Conservation (phyloP, 2,329 filamentous ascomycete genomes). For the Pezicula radicicola region DNA sequence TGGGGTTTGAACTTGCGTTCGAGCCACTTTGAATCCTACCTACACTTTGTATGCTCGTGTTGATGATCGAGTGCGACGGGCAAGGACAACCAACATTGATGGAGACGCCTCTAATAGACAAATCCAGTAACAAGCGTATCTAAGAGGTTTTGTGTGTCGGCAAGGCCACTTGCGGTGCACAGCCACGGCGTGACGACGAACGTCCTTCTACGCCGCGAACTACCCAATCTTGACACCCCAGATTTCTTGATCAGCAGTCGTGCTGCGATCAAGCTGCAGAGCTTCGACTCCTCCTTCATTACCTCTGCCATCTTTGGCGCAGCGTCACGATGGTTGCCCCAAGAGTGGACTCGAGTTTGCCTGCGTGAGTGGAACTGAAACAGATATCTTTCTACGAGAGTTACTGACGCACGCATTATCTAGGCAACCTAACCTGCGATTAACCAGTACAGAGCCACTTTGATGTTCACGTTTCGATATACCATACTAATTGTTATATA, state of each 20-base stretch:
- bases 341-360: conserved; percentile 57
- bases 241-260: background rate
- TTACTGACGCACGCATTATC: conserved; percentile 17
- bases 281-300: conserved; percentile 30
- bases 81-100: too few relatives aligned
- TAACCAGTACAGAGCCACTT: conserved; percentile 70
- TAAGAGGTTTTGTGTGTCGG: too few relatives aligned
- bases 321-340: conserved; percentile 38
- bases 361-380: conserved; percentile 49
- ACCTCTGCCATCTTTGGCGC: conserved; percentile 25
- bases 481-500: conserved; percentile 45
- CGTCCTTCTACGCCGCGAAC: background rate
- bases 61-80: too few relatives aligned
- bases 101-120: background rate
- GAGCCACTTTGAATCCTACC: too few relatives aligned
- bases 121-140: background rate
- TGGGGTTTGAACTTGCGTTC: too few relatives aligned
- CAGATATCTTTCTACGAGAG: conserved; percentile 7
- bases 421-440: conserved; percentile 82
- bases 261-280: conserved; percentile 9
- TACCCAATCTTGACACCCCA: conserved; percentile 1
- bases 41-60: too few relatives aligned
- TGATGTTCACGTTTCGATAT: background rate
- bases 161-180: too few relatives aligned
- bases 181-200: conserved; percentile 1